Base-by-base conservation (phyloP, 2,329 filamentous ascomycete genomes). In the Stagonosporopsis rhizophila region DNA sequence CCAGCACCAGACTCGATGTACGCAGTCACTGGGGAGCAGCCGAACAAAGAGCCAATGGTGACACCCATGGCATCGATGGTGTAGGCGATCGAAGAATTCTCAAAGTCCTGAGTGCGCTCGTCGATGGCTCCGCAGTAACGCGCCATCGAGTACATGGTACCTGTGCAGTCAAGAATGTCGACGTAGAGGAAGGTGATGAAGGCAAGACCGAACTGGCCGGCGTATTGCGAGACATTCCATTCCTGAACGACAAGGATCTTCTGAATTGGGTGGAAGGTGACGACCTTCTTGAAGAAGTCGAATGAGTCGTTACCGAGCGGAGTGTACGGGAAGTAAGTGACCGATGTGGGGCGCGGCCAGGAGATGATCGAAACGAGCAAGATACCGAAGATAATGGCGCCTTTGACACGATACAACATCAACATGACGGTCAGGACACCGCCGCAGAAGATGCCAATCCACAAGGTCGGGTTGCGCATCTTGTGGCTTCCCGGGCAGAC, bases 111-210 rank as follows among this genome's bases (percentile, higher is more conserved):
- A 0, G 91, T 95, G 46, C 86, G 83, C 65, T 91, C 89, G 65
- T 96, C 90, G 70, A 96, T 88, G 52, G 90, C 85, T 40, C 90
- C 87, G 63, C 88, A 89, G 75, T 94, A 95, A 27, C 89, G 87
- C 17, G 92, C 92, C 91, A 96, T 96, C 19, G 90, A 90, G 78
- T 96, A 96, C 56, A 96, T 80, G 1, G 91, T 96, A 66, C 91
- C 92, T 0, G 92, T 96, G 63, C 87, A 88, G 75, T 96, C 92
- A 40, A 96, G 85, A 59, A 96, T 94, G 69, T 96, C 92, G 62
- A 96, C 91, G 69, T 96, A 96, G 20, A 96, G 82, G 78, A 96
- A 96, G 2, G 92, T 96, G 74, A 96, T 88, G 61, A 96, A 86
- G 0, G 92, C 92, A 45, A 95, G 82, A 25, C 89, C 90, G 69